These are phyloP conservation scores for Teunomyces pallodes DNA, from an alignment of 805 yeast species.

Conservation along the genomic window DNA sequence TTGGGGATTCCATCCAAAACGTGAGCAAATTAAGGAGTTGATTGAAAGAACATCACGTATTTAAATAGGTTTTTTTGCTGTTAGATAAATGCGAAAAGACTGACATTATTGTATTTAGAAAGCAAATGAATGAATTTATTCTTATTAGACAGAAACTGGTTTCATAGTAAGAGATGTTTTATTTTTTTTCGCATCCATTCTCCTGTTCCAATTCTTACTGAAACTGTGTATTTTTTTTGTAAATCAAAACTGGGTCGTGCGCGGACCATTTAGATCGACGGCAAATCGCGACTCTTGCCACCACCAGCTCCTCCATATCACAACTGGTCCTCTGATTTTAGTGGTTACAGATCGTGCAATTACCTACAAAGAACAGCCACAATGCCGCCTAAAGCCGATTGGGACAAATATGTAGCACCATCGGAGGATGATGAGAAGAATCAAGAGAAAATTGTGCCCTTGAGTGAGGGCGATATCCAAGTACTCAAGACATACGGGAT, in stretches of 20 bases:
- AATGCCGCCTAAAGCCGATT: conserved; percentile 97
- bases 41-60: conserved; percentile 12
- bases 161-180: too few relatives aligned
- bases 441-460: conserved; percentile 77
- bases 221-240: too few relatives aligned
- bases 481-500: conserved; percentile 96
- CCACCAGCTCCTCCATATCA: not conserved
- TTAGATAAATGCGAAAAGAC: not conserved
- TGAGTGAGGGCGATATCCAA: conserved; percentile 95
- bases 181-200: not conserved
- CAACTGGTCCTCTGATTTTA: not conserved
- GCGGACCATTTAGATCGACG: not conserved
- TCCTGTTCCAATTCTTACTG: too few relatives aligned
- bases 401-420: conserved; percentile 97
- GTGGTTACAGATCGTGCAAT: not conserved
- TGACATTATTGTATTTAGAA: not conserved
- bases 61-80: not conserved
- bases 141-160: too few relatives aligned
- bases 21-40: conserved; percentile 15
- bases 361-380: conserved; percentile 1
- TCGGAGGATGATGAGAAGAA: conserved; percentile 60
- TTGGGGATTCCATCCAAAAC: conserved; percentile 20
- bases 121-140: not conserved
- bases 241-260: not conserved
- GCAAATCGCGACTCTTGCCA: not conserved